These are phyloP conservation scores for Viola odorata DNA, from an alignment of 345 rosid species.

Conservation along the genomic window DNA sequence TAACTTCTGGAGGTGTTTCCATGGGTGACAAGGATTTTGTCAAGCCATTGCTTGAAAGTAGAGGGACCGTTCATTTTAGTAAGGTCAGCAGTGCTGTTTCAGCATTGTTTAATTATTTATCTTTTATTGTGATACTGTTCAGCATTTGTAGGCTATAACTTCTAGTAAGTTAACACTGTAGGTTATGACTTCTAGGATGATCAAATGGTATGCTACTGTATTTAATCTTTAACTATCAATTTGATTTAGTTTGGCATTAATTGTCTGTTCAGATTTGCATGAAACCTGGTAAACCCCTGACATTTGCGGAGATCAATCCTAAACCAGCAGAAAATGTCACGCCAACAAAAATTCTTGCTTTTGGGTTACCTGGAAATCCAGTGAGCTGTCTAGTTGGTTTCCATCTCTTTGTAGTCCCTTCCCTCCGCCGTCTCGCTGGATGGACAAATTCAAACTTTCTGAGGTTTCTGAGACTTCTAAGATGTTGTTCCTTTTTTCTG, in stretches of 20 bases:
- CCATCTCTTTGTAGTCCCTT: slow-evolving; percentile 77
- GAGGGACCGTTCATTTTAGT: slow-evolving; percentile 62
- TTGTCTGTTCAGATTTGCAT: slow-evolving; percentile 62
- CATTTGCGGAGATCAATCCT: slow-evolving; percentile 63
- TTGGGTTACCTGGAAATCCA: slow-evolving; percentile 98
- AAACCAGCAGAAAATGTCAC: slow-evolving; percentile 29
- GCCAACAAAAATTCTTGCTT: slow-evolving; percentile 60
- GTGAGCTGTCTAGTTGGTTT: slow-evolving; percentile 92
- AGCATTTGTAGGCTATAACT: background rate
- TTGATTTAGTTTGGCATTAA: background rate
- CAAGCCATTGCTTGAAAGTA: slow-evolving; percentile 73
- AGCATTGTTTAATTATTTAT: background rate
- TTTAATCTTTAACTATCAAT: slow-evolving; percentile 4
- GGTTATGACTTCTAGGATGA: no score
- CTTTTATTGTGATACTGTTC: background rate
- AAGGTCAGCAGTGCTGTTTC: slow-evolving; percentile 40
- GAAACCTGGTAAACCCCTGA: slow-evolving; percentile 95
- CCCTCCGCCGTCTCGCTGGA: slow-evolving; percentile 76
- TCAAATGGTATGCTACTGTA: background rate
- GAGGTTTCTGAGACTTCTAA: slow-evolving; percentile 48
- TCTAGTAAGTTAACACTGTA: background rate
- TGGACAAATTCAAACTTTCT: slow-evolving; percentile 66
- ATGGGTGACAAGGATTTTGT: slow-evolving; percentile 97
- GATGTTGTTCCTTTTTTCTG: slow-evolving; percentile 3
- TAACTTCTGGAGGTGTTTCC: slow-evolving; percentile 97